A percentile compares a stretch with the other conserved stretches of the same genome.
These are phyloP conservation scores for Dioscorea dumetorum DNA, from an alignment of 106 monocot species.

Conservation along the genomic window DNA sequence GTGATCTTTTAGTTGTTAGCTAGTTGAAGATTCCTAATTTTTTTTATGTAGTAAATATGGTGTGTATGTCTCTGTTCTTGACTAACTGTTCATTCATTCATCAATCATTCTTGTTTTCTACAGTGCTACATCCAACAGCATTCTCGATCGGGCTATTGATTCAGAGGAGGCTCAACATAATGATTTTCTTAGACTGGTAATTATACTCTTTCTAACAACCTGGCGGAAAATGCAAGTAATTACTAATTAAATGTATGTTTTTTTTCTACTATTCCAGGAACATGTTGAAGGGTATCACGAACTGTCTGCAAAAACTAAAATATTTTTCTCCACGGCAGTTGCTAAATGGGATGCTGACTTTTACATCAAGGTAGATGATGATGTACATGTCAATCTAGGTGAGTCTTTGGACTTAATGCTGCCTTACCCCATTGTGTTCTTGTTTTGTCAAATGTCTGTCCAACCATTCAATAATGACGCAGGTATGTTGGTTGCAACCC, in stretches of 20 bases:
- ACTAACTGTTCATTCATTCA: no score
- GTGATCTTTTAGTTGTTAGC: no score
- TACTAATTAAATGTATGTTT: not conserved
- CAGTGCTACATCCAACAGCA: slow-evolving; percentile 92
- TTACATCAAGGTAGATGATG: slow-evolving; percentile 97
- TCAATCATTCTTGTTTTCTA: not conserved
- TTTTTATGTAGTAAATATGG: no score
- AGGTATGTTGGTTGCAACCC: slow-evolving; percentile 86
- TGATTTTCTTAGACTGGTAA: slow-evolving; percentile 97
- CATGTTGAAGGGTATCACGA: slow-evolving; percentile 98
- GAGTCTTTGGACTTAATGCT: not conserved
- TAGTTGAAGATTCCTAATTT: no score
- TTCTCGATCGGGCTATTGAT: slow-evolving; percentile 91
- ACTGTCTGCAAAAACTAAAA: slow-evolving; percentile 95
- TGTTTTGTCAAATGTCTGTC: not conserved
- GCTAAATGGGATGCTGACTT: slow-evolving; percentile 94
- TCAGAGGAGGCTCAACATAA: slow-evolving; percentile 84
- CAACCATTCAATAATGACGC: not conserved
- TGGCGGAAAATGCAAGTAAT: not conserved
- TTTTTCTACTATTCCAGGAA: slow-evolving; percentile 35
- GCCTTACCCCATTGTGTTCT: not conserved
- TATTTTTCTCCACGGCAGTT: slow-evolving; percentile 86
- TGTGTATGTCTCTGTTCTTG: no score
- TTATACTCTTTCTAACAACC: not conserved
- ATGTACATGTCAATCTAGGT: slow-evolving; percentile 96